Base-by-base conservation (phyloP, 305 asterid genomes). In the Fraxinus latifolia region DNA sequence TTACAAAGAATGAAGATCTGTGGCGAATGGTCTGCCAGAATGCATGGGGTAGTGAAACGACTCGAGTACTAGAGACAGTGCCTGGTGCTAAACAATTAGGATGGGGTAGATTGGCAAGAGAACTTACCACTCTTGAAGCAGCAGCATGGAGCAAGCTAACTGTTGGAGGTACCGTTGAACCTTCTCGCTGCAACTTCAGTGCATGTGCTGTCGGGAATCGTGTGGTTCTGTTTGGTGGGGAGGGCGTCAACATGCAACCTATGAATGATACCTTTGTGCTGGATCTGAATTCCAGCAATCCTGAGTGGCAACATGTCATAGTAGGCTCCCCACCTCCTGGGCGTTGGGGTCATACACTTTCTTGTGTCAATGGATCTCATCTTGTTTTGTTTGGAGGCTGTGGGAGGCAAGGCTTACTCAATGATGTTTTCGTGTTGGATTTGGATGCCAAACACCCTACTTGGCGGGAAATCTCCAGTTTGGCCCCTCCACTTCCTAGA, bases 201-300 rank as follows among this genome's bases (percentile, higher is more conserved):
- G 98, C 98, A 58, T 94, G 98, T 85, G 97, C 98, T 12, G 98
- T 94, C 50, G 97, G 98, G 80, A 93, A 93, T 39, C 97, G 98
- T 14, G 94, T 94, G 73, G 97, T 94, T 47, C 94, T 94, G 77
- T 94, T 94, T 83, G 98, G 98, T 17, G 98, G 98, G 37, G 98
- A 94, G 87, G 98, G 98, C 37, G 97, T 94, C 74, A 94, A 94
- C 84, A 94, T 94, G 98, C 97, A 94, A 82, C 98, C 97, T 23
- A 90, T 93, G 97, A 93, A 93, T 31, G 97, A 93, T 82, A 92
- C 97, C 17, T 93, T 93, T 47, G 97, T 93, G 23, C 76, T 93
- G 89, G 97, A 93, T 86, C 89, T 93, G 83, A 93, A 86, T 84
- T 92, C 97, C 62, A 89, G 87, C 80, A 88, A 86, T 67, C 97